Conservation (phyloP, 2,329 filamentous ascomycete genomes). For the Cryoendolithus antarcticus region DNA sequence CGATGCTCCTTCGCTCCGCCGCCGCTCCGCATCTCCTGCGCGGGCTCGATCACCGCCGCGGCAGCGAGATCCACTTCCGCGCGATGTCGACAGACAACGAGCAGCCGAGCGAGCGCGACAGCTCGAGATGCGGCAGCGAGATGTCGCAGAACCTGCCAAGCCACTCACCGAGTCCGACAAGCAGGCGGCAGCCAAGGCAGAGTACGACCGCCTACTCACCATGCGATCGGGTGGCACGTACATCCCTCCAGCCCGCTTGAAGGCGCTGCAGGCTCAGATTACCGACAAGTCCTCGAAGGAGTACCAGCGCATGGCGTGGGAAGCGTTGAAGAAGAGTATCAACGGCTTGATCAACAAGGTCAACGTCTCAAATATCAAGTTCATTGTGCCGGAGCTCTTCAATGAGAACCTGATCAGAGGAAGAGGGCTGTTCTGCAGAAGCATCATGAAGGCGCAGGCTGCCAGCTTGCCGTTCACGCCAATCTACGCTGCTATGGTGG, state of each 20-base stretch:
- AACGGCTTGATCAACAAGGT: slow-evolving; percentile 99
- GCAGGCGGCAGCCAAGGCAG: slow-evolving; percentile 75
- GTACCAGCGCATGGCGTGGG: slow-evolving; percentile 98
- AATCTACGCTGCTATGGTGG: slow-evolving; percentile 89
- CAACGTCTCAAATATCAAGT: slow-evolving; percentile 95
- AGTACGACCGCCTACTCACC: slow-evolving; percentile 82
- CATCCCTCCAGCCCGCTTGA: slow-evolving; percentile 80
- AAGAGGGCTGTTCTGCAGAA: slow-evolving; percentile 82
- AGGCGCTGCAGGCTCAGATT: slow-evolving; percentile 89
- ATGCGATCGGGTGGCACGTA: slow-evolving; percentile 95
- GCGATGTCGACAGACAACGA: slow-evolving; percentile 37
- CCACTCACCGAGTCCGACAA: slow-evolving; percentile 66
- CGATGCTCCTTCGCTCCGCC: slow-evolving; percentile 20
- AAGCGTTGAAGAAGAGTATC: slow-evolving; percentile 96
- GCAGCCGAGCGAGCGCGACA: slow-evolving; percentile 42
- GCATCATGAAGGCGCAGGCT: slow-evolving; percentile 97
- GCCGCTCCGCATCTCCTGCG: slow-evolving; percentile 15
- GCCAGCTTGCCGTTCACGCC: slow-evolving; percentile 91
- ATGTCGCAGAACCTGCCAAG: slow-evolving; percentile 35
- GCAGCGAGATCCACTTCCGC: slow-evolving; percentile 30
- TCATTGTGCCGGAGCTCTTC: slow-evolving; percentile 92
- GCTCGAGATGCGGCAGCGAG: slow-evolving; percentile 29
- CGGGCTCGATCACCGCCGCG: slow-evolving; percentile 20
- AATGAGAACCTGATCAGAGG: slow-evolving; percentile 87
- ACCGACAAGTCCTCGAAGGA: slow-evolving; percentile 94